A percentile compares a stretch with the other conserved stretches of the same genome.
Evolutionary conservation across 108 stramenopile species (phyloP).

Genomic region (Discostella stelligeroides): DNA sequence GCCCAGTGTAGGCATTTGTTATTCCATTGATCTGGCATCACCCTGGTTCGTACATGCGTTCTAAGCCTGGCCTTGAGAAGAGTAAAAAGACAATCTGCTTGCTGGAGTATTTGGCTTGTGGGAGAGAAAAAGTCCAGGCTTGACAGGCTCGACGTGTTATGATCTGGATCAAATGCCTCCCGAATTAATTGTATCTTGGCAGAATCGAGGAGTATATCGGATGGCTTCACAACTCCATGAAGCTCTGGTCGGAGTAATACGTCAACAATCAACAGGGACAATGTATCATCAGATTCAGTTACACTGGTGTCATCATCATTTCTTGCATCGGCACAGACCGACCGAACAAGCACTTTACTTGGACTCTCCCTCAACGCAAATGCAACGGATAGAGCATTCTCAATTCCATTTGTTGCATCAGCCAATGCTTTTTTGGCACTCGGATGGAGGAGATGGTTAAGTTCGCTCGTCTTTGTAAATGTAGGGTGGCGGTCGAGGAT

Average conservation of each 20-base stretch:
- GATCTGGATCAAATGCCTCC: background rate
- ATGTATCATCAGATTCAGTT: background rate
- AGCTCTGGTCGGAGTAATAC: background rate
- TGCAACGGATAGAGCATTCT: background rate
- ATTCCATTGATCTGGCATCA: background rate
- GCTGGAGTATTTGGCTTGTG: background rate
- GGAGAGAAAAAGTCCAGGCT: background rate
- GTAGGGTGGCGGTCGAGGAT: no score
- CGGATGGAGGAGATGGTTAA: background rate
- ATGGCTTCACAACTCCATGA: background rate
- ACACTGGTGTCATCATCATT: background rate
- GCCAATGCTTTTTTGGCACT: background rate
- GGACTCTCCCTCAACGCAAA: background rate
- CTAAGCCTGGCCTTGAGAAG: background rate
- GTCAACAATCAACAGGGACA: background rate
- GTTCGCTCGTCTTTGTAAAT: background rate
- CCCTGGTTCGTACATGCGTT: background rate
- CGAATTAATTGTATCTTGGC: background rate
- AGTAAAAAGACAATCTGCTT: slow-evolving; percentile 17
- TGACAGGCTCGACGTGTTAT: background rate
- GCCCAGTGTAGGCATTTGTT: slow-evolving; percentile 10
- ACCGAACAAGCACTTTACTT: background rate
- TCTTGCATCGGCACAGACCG: no score
- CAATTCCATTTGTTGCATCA: background rate
- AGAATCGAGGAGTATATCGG: background rate